Conservation (phyloP, 495 filamentous ascomycete species). For the Lasiosphaeris hirsuta region DNA sequence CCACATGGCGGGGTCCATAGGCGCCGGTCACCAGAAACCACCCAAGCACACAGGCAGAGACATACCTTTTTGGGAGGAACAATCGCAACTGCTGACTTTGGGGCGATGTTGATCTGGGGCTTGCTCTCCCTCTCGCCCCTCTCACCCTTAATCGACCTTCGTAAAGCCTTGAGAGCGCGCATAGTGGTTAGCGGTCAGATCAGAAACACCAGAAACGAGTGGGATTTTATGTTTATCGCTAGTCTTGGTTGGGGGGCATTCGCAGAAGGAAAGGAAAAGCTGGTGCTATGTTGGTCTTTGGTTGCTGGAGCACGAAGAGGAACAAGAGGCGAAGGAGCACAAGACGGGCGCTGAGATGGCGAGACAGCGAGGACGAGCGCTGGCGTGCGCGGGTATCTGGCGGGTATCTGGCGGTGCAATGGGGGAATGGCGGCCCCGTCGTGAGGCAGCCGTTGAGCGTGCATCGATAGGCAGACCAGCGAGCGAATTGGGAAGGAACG, state of each 20-base stretch:
- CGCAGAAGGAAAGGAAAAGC: too few relatives aligned
- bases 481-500: conserved; percentile 19
- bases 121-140: conserved; percentile 77
- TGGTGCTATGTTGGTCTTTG: too few relatives aligned
- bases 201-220: neutral
- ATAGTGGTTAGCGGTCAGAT: conserved; percentile 34
- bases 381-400: too few relatives aligned
- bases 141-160: conserved; percentile 84
- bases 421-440: too few relatives aligned
- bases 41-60: conserved; percentile 4
- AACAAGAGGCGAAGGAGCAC: too few relatives aligned
- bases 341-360: too few relatives aligned
- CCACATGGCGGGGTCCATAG: neutral
- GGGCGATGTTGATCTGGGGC: conserved; percentile 81
- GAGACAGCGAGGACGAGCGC: too few relatives aligned
- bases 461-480: conserved; percentile 10
- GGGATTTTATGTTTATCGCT: neutral
- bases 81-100: conserved; percentile 92
- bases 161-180: conserved; percentile 62
- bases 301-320: too few relatives aligned
- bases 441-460: neutral
- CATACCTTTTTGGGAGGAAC: conserved; percentile 93
- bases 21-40: neutral
- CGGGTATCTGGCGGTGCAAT: too few relatives aligned
- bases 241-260: too few relatives aligned